A percentile compares a stretch with the other conserved stretches of the same genome.
phyloP scores from a whole-genome alignment of 495 filamentous ascomycete species.

The Podospora anserina region DNA sequence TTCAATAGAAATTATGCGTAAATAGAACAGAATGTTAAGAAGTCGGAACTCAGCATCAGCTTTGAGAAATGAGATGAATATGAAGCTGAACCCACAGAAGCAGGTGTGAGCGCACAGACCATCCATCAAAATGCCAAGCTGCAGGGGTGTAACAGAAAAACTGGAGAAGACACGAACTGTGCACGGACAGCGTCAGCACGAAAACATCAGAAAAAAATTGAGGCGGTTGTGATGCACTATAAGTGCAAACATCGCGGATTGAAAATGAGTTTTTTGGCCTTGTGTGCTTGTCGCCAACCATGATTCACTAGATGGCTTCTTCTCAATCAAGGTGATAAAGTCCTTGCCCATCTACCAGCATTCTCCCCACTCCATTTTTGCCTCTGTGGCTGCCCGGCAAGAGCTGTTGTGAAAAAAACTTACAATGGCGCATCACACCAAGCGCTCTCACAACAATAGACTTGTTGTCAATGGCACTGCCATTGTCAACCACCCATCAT shows the following conservation, averaged over 20 bases:
- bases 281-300: neutral
- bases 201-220: neutral
- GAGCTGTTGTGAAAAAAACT: neutral
- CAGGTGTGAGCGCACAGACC: neutral
- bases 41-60: too few species aligned
- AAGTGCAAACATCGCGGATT: neutral
- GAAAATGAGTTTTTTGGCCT: neutral
- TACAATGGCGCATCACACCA: neutral
- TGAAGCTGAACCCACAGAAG: too few species aligned
- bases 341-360: neutral
- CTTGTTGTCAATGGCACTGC: constrained; percentile 7
- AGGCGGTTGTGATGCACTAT: neutral
- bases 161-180: neutral
- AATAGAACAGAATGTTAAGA: too few species aligned
- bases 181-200: neutral
- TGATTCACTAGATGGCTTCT: neutral
- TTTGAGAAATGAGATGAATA: too few species aligned
- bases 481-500: constrained; percentile 26
- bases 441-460: neutral
- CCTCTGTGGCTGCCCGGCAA: neutral
- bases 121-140: neutral
- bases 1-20: too few species aligned
- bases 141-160: neutral
- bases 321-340: neutral
- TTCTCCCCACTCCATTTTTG: neutral